These are phyloP conservation scores for Erucastrum elatum DNA, from an alignment of 345 rosid species.

Conservation along the genomic window DNA sequence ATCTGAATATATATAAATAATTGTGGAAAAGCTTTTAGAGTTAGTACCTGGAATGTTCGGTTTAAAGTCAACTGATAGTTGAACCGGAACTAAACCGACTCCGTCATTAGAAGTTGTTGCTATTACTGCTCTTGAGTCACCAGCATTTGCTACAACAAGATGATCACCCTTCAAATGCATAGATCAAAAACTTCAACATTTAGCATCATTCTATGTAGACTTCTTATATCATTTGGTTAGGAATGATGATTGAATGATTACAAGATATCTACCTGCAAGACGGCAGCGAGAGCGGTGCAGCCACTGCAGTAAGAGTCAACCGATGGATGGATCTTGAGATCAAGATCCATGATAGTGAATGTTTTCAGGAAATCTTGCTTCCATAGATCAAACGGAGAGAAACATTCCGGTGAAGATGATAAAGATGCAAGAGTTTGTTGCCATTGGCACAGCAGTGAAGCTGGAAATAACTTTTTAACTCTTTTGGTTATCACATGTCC, in stretches of 20 bases:
- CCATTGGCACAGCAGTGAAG: slow-evolving; percentile 75
- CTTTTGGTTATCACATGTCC: slow-evolving; percentile 73
- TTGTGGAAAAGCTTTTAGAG: not conserved
- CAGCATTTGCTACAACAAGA: slow-evolving; percentile 69
- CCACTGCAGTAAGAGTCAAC: slow-evolving; percentile 75
- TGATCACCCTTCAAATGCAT: slow-evolving; percentile 38
- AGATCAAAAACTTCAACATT: not conserved
- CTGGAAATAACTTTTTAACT: slow-evolving; percentile 55
- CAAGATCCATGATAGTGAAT: slow-evolving; percentile 63
- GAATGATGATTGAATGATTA: not conserved
- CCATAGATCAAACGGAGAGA: slow-evolving; percentile 60
- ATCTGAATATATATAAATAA: not conserved
- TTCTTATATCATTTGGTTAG: not conserved
- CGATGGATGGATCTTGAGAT: slow-evolving; percentile 58
- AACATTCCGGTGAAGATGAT: slow-evolving; percentile 41
- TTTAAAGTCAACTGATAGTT: slow-evolving; percentile 77
- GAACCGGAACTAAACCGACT: slow-evolving; percentile 65
- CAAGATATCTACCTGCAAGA: slow-evolving; percentile 59
- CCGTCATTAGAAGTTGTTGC: slow-evolving; percentile 57
- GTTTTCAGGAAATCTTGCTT: slow-evolving; percentile 70
- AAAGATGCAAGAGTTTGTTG: slow-evolving; percentile 55
- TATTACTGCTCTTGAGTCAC: slow-evolving; percentile 83
- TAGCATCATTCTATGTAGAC: not conserved
- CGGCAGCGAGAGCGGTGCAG: slow-evolving; percentile 44
- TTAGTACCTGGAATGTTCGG: slow-evolving; percentile 75